Percentiles rank a stretch among this genome's conserved stretches.
Evolutionary conservation across 441 rosid genomes (phyloP).

Genomic region (Geranium incanum): DNA sequence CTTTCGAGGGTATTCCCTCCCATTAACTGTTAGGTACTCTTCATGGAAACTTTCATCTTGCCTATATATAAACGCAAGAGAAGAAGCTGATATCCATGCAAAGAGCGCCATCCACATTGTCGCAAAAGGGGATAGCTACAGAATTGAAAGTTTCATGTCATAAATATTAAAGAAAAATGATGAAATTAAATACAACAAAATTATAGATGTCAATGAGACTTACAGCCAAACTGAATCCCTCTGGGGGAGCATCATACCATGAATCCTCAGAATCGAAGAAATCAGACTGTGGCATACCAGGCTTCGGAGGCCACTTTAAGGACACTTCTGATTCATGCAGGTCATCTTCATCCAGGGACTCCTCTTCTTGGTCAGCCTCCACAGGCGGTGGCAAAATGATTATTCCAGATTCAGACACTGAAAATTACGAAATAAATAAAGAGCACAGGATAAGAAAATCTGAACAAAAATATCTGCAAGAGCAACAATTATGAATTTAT

Average conservation of each 20-base stretch:
- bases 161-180: conserved; percentile 16
- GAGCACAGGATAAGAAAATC: background rate
- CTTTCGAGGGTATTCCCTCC: conserved; percentile 59
- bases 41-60: conserved; percentile 66
- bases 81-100: conserved; percentile 81
- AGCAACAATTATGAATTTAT: background rate
- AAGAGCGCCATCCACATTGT: conserved; percentile 82
- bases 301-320: conserved; percentile 61
- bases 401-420: conserved; percentile 71
- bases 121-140: conserved; percentile 75
- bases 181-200: background rate
- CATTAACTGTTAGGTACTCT: conserved; percentile 56
- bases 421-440: background rate
- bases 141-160: conserved; percentile 12
- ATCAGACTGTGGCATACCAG: conserved; percentile 47
- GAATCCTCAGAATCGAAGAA: conserved; percentile 69
- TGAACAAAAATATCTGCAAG: background rate
- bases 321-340: conserved; percentile 35
- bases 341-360: conserved; percentile 30
- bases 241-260: conserved; percentile 80
- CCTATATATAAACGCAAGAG: conserved; percentile 77
- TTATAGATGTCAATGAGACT: conserved; percentile 24
- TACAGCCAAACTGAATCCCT: conserved; percentile 68
- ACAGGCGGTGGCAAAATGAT: conserved; percentile 45
- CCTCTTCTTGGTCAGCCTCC: conserved; percentile 31